Conservation (phyloP, 805 yeast genomes). For the Nakazawaea peltata region DNA sequence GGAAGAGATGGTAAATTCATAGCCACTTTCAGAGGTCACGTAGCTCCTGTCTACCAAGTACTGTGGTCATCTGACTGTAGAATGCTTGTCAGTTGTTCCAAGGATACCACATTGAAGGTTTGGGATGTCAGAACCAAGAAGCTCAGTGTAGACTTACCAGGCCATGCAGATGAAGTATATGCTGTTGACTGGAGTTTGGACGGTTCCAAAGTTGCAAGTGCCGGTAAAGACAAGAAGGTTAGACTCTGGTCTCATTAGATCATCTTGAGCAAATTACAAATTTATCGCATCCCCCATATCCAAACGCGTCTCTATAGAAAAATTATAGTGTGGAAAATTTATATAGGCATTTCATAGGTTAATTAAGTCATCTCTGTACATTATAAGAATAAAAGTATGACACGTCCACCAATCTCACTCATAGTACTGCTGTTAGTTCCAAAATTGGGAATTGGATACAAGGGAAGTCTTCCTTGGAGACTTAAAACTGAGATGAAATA, state of each 20-base stretch:
- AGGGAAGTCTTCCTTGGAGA: conserved; percentile 85
- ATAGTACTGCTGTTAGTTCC: conserved; percentile 87
- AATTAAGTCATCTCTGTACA: no score
- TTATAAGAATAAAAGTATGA: no score
- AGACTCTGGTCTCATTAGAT: conserved; percentile 81
- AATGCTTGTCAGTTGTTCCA: conserved; percentile 84
- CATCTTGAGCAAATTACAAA: no score
- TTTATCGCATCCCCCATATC: no score
- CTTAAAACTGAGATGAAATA: conserved; percentile 78
- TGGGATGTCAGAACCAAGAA: conserved; percentile 92
- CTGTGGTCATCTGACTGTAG: conserved; percentile 97
- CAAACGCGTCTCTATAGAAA: no score
- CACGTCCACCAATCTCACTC: conserved; percentile 39
- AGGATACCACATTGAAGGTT: conserved; percentile 91
- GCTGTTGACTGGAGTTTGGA: conserved; percentile 98
- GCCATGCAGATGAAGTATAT: conserved; percentile 91
- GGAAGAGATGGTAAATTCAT: conserved; percentile 87
- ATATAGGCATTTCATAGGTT: no score
- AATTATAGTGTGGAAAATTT: no score
- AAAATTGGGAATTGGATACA: conserved; percentile 72
- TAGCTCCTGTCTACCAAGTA: conserved; percentile 94
- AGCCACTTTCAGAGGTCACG: conserved; percentile 92
- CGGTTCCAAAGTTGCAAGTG: conserved; percentile 91
- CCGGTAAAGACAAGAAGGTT: conserved; percentile 93
- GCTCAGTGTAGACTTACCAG: conserved; percentile 84